A percentile compares a stretch with the other conserved stretches of the same genome.
Evolutionary conservation across 192 early-diverging fungal genomes (phyloP).

Genomic region (Coemansia sp.): DNA sequence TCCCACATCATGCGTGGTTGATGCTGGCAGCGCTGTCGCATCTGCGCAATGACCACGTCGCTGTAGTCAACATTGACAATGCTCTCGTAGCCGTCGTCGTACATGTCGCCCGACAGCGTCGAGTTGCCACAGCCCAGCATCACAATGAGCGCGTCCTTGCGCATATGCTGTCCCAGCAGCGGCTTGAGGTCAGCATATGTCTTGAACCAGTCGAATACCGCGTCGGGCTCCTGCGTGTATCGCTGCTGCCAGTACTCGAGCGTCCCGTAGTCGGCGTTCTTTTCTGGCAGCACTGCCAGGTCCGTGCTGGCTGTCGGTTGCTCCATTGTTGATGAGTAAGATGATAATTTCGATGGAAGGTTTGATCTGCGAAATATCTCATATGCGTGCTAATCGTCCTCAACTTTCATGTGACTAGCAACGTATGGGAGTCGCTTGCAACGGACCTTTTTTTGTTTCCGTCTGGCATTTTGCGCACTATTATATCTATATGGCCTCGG

Average conservation of each 20-base stretch:
- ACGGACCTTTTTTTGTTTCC: neutral
- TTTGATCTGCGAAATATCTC: neutral
- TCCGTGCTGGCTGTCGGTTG: conserved; percentile 31
- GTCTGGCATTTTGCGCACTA: too few relatives aligned
- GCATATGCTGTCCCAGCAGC: conserved; percentile 57
- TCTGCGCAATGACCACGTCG: conserved; percentile 72
- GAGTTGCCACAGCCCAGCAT: conserved; percentile 91
- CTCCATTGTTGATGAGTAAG: neutral
- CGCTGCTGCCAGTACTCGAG: conserved; percentile 78
- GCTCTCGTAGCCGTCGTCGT: conserved; percentile 69
- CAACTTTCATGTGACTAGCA: neutral
- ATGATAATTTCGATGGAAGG: neutral
- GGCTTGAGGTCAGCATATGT: conserved; percentile 71
- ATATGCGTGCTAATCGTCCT: too few relatives aligned
- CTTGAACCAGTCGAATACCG: conserved; percentile 89
- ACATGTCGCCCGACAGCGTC: conserved; percentile 76
- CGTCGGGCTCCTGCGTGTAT: conserved; percentile 51
- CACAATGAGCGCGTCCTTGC: conserved; percentile 62
- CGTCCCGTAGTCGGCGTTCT: conserved; percentile 70
- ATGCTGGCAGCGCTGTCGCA: conserved; percentile 55
- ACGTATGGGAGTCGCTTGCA: neutral
- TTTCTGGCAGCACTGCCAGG: conserved; percentile 57
- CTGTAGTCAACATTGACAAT: conserved; percentile 83
- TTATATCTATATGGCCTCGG: conserved; percentile 32
- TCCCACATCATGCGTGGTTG: conserved; percentile 51